Percentiles rank a stretch among this genome's conserved stretches.
phyloP scores from a whole-genome alignment of 225 moss, liverwort and hornwort genomes.

The Sphagnum tenellum region DNA sequence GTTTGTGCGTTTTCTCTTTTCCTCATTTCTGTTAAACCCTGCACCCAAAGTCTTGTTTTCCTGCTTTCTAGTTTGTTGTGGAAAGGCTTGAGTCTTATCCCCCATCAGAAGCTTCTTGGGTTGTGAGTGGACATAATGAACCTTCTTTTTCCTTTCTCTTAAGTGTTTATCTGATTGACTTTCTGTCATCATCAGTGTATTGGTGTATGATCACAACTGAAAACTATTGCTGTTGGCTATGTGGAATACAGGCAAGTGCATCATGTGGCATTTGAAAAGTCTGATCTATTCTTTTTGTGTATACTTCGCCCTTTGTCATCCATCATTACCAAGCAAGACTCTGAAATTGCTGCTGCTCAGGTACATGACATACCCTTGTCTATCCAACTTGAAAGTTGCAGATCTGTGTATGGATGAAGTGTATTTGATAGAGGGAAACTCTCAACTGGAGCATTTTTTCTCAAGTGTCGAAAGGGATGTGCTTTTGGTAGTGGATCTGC shows the following conservation, averaged over 20 bases:
- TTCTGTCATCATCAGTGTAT: background rate
- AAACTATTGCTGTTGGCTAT: too few species aligned
- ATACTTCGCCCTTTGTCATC: slow-evolving; percentile 51
- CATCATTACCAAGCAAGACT: slow-evolving; percentile 36
- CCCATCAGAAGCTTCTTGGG: too few species aligned
- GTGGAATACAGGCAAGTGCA: slow-evolving; percentile 42
- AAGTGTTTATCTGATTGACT: background rate
- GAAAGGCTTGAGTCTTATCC: too few species aligned
- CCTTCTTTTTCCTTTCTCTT: background rate
- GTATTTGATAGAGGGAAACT: too few species aligned
- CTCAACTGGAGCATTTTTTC: too few species aligned
- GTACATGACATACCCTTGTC: slow-evolving; percentile 10
- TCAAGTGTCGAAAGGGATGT: too few species aligned
- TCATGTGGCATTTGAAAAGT: slow-evolving; percentile 35
- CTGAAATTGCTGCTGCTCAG: slow-evolving; percentile 58
- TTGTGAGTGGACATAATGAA: too few species aligned
- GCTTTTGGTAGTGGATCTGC: too few species aligned
- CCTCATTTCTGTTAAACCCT: slow-evolving; percentile 1
- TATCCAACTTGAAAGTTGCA: too few species aligned
- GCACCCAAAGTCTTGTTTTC: background rate
- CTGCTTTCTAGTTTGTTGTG: background rate
- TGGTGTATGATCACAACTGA: too few species aligned
- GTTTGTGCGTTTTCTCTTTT: slow-evolving; percentile 7
- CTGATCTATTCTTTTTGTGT: slow-evolving; percentile 55
- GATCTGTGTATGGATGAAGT: too few species aligned